These are phyloP conservation scores for Colletotrichum melonis DNA, from an alignment of 2,329 filamentous ascomycete genomes.

Conservation along the genomic window DNA sequence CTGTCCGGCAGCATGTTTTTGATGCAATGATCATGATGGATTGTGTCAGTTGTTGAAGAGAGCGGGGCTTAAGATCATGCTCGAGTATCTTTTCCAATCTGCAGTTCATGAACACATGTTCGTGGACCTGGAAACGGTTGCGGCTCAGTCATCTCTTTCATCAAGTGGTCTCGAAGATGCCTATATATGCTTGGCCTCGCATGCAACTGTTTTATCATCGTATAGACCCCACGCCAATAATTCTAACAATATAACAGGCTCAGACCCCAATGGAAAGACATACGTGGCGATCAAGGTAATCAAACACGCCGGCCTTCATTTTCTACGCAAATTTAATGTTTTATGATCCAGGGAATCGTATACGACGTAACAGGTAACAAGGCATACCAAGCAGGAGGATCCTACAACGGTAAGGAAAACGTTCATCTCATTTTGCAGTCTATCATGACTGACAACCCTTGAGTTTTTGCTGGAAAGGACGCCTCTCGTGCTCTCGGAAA, in stretches of 20 bases:
- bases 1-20: neutral
- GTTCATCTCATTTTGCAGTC: neutral
- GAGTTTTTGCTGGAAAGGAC: conserved; percentile 96
- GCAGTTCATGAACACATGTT: neutral
- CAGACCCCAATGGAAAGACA: conserved; percentile 36
- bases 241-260: conserved; percentile 11
- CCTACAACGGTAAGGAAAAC: conserved; percentile 79
- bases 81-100: neutral
- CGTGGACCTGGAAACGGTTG: neutral
- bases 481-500: conserved; percentile 90
- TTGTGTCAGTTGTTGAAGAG: neutral
- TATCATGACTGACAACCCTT: neutral
- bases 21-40: neutral
- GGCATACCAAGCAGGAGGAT: conserved; percentile 83
- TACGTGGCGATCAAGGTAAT: conserved; percentile 78
- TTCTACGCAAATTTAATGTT: neutral
- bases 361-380: conserved; percentile 95
- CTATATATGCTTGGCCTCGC: neutral
- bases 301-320: neutral
- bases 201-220: neutral
- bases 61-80: neutral
- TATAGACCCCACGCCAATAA: neutral
- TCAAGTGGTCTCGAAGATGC: neutral
- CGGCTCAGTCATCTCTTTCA: neutral
- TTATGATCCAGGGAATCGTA: conserved; percentile 76